Evolutionary conservation across 2,329 filamentous ascomycete species (phyloP).

Genomic region (Alternaria hordeiaustralica): DNA sequence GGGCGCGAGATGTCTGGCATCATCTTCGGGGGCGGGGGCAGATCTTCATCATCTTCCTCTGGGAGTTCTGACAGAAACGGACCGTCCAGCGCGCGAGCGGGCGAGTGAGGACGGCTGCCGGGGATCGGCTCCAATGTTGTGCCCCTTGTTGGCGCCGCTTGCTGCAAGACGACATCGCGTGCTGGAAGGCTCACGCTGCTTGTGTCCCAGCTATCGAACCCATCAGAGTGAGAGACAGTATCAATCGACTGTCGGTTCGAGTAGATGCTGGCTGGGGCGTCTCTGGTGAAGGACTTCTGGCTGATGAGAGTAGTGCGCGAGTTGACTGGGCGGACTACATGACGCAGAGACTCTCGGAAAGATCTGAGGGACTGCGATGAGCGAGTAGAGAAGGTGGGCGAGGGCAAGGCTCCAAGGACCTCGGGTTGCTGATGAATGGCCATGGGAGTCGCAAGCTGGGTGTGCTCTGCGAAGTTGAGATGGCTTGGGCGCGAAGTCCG

Average conservation of each 20-base stretch:
- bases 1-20: constrained; percentile 45
- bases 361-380: constrained; percentile 46
- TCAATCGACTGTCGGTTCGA: constrained; percentile 45
- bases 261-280: constrained; percentile 39
- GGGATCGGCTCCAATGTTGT: constrained; percentile 74
- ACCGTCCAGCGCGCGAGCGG: constrained; percentile 65
- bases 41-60: constrained; percentile 33
- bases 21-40: constrained; percentile 43
- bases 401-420: constrained; percentile 33
- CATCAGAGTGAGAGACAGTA: constrained; percentile 57
- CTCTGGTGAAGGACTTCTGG: constrained; percentile 39
- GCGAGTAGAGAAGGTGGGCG: constrained; percentile 44
- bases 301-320: constrained; percentile 46
- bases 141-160: constrained; percentile 47
- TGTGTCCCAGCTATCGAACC: constrained; percentile 79
- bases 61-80: constrained; percentile 47
- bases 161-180: constrained; percentile 55
- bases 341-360: constrained; percentile 47
- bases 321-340: constrained; percentile 47
- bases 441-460: constrained; percentile 34
- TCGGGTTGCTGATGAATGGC: constrained; percentile 12
- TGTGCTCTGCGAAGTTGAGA: constrained; percentile 32
- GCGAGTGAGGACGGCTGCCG: constrained; percentile 69
- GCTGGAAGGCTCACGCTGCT: constrained; percentile 69
- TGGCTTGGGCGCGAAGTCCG: constrained; percentile 32